Base-by-base conservation (phyloP, 2,329 filamentous ascomycete genomes). In the Ceratocystis ficicola region DNA sequence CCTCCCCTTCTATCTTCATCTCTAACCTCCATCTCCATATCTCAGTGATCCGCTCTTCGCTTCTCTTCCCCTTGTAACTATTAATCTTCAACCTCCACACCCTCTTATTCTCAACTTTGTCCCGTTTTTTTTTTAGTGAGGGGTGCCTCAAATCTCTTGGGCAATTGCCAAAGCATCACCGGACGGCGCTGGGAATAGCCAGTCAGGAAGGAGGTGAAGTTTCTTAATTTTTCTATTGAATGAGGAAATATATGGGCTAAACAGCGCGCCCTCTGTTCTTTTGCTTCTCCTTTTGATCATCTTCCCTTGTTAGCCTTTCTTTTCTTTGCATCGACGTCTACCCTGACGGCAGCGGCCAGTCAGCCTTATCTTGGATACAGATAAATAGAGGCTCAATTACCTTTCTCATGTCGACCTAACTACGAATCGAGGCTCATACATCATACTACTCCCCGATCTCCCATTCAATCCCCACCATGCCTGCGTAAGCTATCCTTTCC, bases 401-500 rank as follows among this genome's bases (percentile, higher is more conserved):
- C 8, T 28, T 28, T 52, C 48, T 15, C 48, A 52, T 52, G 48
- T 25, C 48, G 3, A n/a, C 48, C 2, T 28, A 28, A 8, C 25
- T 28, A 15, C 15, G n/a, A 52, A 52, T 25, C 48, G 3, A 28
- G 48, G 20, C 10, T 52, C 48, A 15, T 28, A 22, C 48, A 28
- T 52, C 61, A n/a, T 48, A 48, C 25, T 48, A n/a, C n/a, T 48
- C n/a, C n/a, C 22, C 36, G 15, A 57, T 59, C 59, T 5, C 50
- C 12, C n/a, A 22, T 28, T 61, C 8, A 46, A 7, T 36, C n/a
- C 32, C 64, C 70, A 74, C 67, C 66, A 79, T 79, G 77, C 77
- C 77, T 75, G 77, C 77, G 77, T 79, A 72, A 70, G 77, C 73
- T 28, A 17, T 30, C 48, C 10, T 28, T 36, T 30, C 44, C 67